Evolutionary conservation across 2,329 filamentous ascomycete species (phyloP), one percentile per base, ranked within the genome.

Genomic region (Sporothrix brasiliensis): DNA sequence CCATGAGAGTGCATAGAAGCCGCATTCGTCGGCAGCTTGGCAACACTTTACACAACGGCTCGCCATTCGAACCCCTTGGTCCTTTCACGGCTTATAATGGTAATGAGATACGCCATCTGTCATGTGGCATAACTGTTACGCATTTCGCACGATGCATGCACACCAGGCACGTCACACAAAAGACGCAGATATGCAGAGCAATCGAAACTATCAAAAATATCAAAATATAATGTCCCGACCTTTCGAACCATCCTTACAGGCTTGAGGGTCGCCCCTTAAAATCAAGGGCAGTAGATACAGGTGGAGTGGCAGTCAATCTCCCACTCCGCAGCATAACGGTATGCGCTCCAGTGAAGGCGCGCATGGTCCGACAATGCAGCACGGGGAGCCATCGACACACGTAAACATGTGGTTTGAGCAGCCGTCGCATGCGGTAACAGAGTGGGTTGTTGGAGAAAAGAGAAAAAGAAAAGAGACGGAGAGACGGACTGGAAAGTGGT

Each of bases 231-330:
- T 92, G 89, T 92, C 87, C 88, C 89, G 86, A 89, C 88, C 88
- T 89, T 90, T 92, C 91, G 91, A 93, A 90, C 91, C 85, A 89
- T 90, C 89, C 89, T 88, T 87, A 92, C 91, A 92, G 84, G 70
- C 69, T 74, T 61, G 84, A 83, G 81, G 50, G 53, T 44, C 11
- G 5, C 11, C 34, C 50, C 81, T 81, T 50, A 63, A 69, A 89
- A 87, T 93, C 90, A 86, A 91, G 89, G 89, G 90, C 89, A 92
- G 91, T 89, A 93, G 91, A 93, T 93, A 93, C 91, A 89, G 89
- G 89, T 88, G 85, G 90, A 80, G 76, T 73, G 72, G 30, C 49
- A 30, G 21, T 87, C 80, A 75, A 81, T 91, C 88, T 91, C 79
- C 85, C 89, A 86, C 88, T 84, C 86, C 83, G 81, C 81, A 79